Percentiles rank a stretch among this genome's conserved stretches.
Conservation (phyloP, 495 filamentous ascomycete species). For the Glonium stellatum region DNA sequence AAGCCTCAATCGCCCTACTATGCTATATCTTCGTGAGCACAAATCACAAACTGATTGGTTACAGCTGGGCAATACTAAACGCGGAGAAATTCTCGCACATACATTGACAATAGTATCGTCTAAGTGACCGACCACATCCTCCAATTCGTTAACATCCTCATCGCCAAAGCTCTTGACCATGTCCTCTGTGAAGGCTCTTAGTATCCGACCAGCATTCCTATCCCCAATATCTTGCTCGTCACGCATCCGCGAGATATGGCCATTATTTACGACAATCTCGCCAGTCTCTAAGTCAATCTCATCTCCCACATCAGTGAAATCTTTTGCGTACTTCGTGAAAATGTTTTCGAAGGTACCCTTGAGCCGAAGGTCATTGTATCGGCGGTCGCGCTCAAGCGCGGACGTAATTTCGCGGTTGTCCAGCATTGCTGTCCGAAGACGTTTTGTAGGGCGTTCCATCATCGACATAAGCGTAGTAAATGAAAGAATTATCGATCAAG, state of each 20-base stretch:
- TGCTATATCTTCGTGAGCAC: too few relatives aligned
- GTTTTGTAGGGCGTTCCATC: conserved; percentile 24
- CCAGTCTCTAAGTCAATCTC: conserved; percentile 74
- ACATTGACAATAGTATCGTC: too few relatives aligned
- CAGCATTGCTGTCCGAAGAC: conserved; percentile 13
- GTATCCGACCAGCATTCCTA: conserved; percentile 14
- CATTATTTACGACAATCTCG: conserved; percentile 77
- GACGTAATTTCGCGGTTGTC: conserved; percentile 28
- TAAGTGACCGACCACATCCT: background rate
- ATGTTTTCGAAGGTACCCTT: conserved; percentile 80
- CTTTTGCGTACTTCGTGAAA: conserved; percentile 76
- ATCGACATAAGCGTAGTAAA: background rate
- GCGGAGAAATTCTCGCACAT: too few relatives aligned
- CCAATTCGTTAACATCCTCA: conserved; percentile 14
- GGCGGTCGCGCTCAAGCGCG: conserved; percentile 43
- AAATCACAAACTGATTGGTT: too few relatives aligned
- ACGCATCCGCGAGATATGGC: conserved; percentile 52
- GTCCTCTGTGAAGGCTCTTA: conserved; percentile 24
- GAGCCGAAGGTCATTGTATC: conserved; percentile 56
- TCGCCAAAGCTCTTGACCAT: background rate
- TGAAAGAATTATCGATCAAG: background rate
- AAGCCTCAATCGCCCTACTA: too few relatives aligned
- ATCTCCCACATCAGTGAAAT: conserved; percentile 75
- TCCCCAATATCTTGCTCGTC: conserved; percentile 24
- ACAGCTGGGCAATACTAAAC: too few relatives aligned